phyloP scores from a whole-genome alignment of 305 asterid species.

The Fraxinus dipetala region DNA sequence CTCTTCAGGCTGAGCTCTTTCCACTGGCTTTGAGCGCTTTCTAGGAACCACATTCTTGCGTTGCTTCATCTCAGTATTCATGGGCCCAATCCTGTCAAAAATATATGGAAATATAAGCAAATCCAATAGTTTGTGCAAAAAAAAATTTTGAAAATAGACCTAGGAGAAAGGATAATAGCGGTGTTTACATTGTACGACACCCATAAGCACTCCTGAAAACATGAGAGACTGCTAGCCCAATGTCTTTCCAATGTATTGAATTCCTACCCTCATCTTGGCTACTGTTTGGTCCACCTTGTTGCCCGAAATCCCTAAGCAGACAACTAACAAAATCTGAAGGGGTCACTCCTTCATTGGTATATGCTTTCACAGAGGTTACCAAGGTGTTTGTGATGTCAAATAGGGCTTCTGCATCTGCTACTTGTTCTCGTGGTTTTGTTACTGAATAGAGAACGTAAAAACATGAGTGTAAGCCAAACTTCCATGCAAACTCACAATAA shows the following conservation, averaged over 20 bases:
- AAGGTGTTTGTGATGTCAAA: slow-evolving; percentile 41
- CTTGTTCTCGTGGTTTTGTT: slow-evolving; percentile 55
- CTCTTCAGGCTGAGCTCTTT: slow-evolving; percentile 42
- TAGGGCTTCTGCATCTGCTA: slow-evolving; percentile 59
- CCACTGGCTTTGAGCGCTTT: slow-evolving; percentile 20
- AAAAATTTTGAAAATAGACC: neutral
- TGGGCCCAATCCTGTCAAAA: slow-evolving; percentile 48
- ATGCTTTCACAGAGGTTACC: slow-evolving; percentile 38
- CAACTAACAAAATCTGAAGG: slow-evolving; percentile 42
- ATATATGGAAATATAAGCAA: neutral
- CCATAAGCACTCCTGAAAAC: slow-evolving; percentile 39
- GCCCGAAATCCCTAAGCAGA: slow-evolving; percentile 35
- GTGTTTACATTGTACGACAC: slow-evolving; percentile 47
- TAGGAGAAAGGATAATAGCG: neutral
- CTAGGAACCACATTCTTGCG: slow-evolving; percentile 23
- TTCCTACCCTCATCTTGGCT: neutral
- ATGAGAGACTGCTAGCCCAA: slow-evolving; percentile 38
- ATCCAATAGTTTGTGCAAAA: neutral
- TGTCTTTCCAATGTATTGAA: slow-evolving; percentile 31
- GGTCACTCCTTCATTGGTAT: slow-evolving; percentile 32
- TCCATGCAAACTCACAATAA: neutral
- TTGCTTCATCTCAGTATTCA: slow-evolving; percentile 36
- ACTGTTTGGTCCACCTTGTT: neutral
- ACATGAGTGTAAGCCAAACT: neutral
- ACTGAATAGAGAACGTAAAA: slow-evolving; percentile 30